A percentile compares a stretch with the other conserved stretches of the same genome.
Conservation (phyloP, 257 asterid genomes). For the Capsicum chinense region DNA sequence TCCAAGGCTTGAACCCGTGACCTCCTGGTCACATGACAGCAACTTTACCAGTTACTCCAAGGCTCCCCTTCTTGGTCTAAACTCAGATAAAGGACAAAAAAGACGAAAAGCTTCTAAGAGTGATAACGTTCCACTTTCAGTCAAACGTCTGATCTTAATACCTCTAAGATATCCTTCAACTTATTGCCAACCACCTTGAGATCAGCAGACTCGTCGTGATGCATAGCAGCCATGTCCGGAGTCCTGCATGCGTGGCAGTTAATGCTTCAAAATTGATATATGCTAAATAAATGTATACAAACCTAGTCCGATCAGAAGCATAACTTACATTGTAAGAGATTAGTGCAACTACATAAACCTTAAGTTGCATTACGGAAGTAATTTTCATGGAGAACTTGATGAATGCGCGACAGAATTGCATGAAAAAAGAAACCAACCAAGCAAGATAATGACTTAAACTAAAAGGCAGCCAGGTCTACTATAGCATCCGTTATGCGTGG, state of each 20-base stretch:
- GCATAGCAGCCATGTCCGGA: conserved; percentile 80
- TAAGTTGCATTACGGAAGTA: background rate
- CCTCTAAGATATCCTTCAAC: conserved; percentile 80
- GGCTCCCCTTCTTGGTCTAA: too few species aligned
- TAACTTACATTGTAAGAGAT: background rate
- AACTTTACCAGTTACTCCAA: too few species aligned
- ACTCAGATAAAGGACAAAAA: background rate
- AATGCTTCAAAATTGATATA: background rate
- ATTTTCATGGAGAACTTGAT: background rate
- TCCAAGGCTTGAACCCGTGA: too few species aligned
- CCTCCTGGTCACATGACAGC: too few species aligned
- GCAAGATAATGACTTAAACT: too few species aligned
- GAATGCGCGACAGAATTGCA: background rate
- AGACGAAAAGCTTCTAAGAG: background rate
- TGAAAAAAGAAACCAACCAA: too few species aligned
- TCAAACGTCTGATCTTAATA: conserved; percentile 27
- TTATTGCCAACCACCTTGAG: conserved; percentile 78
- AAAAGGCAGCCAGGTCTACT: too few species aligned
- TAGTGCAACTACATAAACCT: background rate
- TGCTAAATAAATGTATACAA: background rate
- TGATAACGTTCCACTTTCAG: background rate
- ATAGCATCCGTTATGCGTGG: too few species aligned
- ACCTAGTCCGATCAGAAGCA: conserved; percentile 6
- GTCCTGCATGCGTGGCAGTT: conserved; percentile 54
- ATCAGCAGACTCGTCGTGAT: conserved; percentile 80